phyloP scores from a whole-genome alignment of 768 basidiomycete genomes.

The Hysterangium stoloniferum region DNA sequence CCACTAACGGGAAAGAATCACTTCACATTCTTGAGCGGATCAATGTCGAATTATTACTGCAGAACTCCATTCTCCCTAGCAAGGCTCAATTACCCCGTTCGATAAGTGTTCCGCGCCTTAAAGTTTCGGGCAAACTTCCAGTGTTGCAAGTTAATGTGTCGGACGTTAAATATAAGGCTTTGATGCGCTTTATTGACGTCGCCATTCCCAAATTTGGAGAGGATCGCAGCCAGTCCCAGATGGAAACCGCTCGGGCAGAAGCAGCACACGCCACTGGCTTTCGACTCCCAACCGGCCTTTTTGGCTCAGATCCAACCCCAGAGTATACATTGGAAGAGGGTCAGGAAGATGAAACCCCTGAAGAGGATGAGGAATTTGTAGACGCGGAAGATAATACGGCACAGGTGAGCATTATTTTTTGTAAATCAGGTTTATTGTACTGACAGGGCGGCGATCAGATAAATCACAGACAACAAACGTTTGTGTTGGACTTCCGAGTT shows the following conservation, averaged over 20 bases:
- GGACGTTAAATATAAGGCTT: slow-evolving; percentile 81
- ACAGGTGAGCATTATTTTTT: slow-evolving; percentile 39
- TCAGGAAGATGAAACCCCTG: slow-evolving; percentile 29
- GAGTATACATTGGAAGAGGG: slow-evolving; percentile 69
- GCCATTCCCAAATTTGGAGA: slow-evolving; percentile 75
- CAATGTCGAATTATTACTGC: slow-evolving; percentile 80
- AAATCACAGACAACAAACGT: slow-evolving; percentile 47
- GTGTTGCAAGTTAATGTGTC: slow-evolving; percentile 84
- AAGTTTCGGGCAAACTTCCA: slow-evolving; percentile 83
- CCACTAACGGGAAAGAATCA: slow-evolving; percentile 39
- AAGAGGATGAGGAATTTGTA: slow-evolving; percentile 55
- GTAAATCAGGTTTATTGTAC: too few relatives aligned
- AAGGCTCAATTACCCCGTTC: slow-evolving; percentile 25
- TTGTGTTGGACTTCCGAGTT: slow-evolving; percentile 85
- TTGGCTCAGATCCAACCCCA: slow-evolving; percentile 36
- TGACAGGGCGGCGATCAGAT: too few relatives aligned
- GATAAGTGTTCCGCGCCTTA: slow-evolving; percentile 78
- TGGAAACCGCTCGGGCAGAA: slow-evolving; percentile 27
- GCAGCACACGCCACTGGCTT: slow-evolving; percentile 10
- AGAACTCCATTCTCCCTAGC: slow-evolving; percentile 87
- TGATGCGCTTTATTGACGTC: slow-evolving; percentile 90
- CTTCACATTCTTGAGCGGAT: slow-evolving; percentile 90
- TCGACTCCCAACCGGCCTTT: slow-evolving; percentile 39
- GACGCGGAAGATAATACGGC: slow-evolving; percentile 59
- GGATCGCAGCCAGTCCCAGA: slow-evolving; percentile 27